These are phyloP conservation scores for Fimicolochytrium jonesii DNA, from an alignment of 192 early-diverging fungal genomes.

Conservation along the genomic window DNA sequence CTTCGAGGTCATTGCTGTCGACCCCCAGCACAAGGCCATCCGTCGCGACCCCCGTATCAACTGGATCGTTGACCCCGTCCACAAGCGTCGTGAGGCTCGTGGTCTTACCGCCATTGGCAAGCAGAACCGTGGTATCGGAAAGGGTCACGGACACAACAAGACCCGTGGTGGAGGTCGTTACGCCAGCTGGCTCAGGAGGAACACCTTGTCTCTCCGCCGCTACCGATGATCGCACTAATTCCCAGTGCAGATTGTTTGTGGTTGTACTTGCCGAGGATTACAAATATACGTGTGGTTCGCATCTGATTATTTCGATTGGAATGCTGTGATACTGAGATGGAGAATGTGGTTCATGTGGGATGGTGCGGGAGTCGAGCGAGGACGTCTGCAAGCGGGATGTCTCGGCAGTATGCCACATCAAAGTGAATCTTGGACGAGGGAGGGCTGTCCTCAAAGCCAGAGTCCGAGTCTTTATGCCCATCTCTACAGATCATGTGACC, in stretches of 20 bases:
- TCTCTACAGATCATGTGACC: too few relatives aligned
- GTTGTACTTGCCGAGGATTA: too few relatives aligned
- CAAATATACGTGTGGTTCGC: too few relatives aligned
- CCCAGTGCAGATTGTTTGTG: neutral
- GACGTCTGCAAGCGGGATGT: too few relatives aligned
- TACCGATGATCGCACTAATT: conserved; percentile 71
- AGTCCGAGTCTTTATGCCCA: too few relatives aligned
- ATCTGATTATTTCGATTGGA: too few relatives aligned
- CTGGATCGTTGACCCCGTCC: conserved; percentile 97
- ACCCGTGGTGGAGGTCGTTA: conserved; percentile 90
- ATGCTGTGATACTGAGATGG: too few relatives aligned
- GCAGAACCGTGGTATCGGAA: conserved; percentile 96
- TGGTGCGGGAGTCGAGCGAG: too few relatives aligned
- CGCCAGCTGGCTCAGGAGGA: conserved; percentile 90
- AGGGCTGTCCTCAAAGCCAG: too few relatives aligned
- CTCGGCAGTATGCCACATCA: too few relatives aligned
- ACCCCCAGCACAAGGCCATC: conserved; percentile 97
- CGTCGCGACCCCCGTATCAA: conserved; percentile 98
- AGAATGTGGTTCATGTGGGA: too few relatives aligned
- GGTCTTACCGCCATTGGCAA: conserved; percentile 94
- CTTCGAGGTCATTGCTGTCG: conserved; percentile 98
- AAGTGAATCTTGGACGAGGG: too few relatives aligned
- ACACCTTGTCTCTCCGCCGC: conserved; percentile 91
- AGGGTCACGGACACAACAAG: conserved; percentile 97
- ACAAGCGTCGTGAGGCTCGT: conserved; percentile 98